These are phyloP conservation scores for Pneumocystis murina DNA, from an alignment of 1,139 yeast genomes.

Conservation along the genomic window DNA sequence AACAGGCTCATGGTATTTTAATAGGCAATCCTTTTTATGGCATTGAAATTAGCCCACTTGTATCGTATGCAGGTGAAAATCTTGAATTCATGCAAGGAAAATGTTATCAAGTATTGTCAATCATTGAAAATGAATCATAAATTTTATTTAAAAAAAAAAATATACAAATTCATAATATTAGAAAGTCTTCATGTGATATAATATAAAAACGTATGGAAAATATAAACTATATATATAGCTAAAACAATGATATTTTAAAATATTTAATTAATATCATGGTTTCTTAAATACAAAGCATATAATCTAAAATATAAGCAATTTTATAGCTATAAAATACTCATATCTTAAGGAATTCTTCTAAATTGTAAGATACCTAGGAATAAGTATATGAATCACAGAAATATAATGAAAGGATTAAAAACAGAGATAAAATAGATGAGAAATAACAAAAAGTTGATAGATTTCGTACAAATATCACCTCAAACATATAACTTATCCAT, in stretches of 20 bases:
- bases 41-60: conserved; percentile 64
- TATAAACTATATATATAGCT: background rate
- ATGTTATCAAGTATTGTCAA: background rate
- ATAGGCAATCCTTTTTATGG: conserved; percentile 22
- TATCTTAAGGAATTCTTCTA: background rate
- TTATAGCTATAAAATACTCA: background rate
- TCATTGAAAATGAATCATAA: background rate
- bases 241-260: too few relatives aligned
- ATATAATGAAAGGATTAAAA: too few relatives aligned
- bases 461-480: background rate
- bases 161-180: too few relatives aligned
- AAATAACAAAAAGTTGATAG: background rate
- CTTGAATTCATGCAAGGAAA: conserved; percentile 27
- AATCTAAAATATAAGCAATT: background rate
- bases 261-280: too few relatives aligned
- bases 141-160: too few relatives aligned
- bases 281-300: background rate
- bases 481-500: background rate
- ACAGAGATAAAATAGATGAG: background rate
- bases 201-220: background rate
- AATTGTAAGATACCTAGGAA: background rate
- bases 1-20: conserved; percentile 50
- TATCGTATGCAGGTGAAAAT: conserved; percentile 80
- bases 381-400: background rate
- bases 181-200: background rate